Conservation (phyloP, 805 yeast species). For the Saturnispora galanensis region DNA sequence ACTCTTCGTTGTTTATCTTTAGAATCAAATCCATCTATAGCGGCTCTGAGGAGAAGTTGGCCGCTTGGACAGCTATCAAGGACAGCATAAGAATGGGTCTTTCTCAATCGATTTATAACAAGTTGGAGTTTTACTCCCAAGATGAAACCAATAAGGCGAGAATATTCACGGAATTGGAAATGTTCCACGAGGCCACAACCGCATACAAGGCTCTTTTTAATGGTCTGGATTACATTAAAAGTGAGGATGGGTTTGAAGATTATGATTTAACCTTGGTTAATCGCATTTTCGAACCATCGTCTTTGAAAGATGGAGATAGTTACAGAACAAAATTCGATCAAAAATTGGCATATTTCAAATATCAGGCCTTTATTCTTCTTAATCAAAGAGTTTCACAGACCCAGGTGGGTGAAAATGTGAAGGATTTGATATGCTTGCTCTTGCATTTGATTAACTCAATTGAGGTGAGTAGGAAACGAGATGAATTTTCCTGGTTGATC, state of each 20-base stretch:
- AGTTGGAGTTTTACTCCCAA: constrained; percentile 30
- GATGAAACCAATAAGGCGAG: constrained; percentile 27
- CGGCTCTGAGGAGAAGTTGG: constrained; percentile 32
- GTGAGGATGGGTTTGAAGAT: constrained; percentile 14
- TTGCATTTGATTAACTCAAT: constrained; percentile 17
- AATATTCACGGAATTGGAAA: constrained; percentile 37
- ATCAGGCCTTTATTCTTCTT: constrained; percentile 17
- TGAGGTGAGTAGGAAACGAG: constrained; percentile 20
- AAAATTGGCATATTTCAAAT: constrained; percentile 15
- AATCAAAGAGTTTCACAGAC: constrained; percentile 16
- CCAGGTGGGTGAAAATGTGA: constrained; percentile 21
- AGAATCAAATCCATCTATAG: constrained; percentile 30
- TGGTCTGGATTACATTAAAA: constrained; percentile 10
- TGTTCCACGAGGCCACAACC: constrained; percentile 50
- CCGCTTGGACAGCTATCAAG: constrained; percentile 40
- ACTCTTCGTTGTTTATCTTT: constrained; percentile 29
- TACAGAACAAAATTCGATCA: constrained; percentile 10
- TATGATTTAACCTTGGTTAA: constrained; percentile 12
- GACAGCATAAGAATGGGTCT: constrained; percentile 39
- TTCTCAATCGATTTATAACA: constrained; percentile 42
- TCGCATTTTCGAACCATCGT: constrained; percentile 4
- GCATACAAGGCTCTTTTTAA: constrained; percentile 39
- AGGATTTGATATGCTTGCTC: constrained; percentile 24
- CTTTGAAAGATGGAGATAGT: neutral
- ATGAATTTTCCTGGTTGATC: constrained; percentile 33